Conservation (phyloP, 768 basidiomycete genomes). For the Suillus tomentosus region DNA sequence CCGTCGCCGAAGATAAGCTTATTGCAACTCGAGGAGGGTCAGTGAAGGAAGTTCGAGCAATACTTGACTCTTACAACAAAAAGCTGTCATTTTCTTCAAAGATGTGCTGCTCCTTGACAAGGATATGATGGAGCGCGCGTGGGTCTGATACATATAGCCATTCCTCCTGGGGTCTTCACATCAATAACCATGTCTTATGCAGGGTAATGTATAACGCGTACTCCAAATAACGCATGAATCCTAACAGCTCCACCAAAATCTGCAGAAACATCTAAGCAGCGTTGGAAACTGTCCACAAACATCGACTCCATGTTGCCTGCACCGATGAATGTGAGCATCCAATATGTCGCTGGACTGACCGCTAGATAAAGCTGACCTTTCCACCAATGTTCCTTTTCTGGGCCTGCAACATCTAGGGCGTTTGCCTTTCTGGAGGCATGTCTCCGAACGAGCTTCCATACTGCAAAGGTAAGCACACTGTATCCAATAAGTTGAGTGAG, state of each 20-base stretch:
- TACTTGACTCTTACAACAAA: constrained; percentile 16
- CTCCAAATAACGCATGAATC: constrained; percentile 46
- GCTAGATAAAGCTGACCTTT: not conserved
- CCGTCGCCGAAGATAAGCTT: constrained; percentile 29
- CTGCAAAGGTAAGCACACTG: not conserved
- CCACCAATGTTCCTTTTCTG: constrained; percentile 2
- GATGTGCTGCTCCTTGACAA: constrained; percentile 29
- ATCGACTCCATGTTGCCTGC: not conserved
- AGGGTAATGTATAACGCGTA: constrained; percentile 21
- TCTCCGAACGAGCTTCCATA: not conserved
- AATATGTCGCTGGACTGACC: not conserved
- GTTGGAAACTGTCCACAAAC: constrained; percentile 1
- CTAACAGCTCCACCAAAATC: constrained; percentile 1
- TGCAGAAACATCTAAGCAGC: not conserved
- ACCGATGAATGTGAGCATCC: not conserved
- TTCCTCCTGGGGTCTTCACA: constrained; percentile 14
- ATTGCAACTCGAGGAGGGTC: constrained; percentile 6
- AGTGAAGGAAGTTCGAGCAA: not conserved
- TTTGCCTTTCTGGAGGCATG: constrained; percentile 1
- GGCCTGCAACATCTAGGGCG: not conserved
- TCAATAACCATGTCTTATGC: constrained; percentile 25
- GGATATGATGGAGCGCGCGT: constrained; percentile 30
- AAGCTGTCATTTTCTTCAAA: constrained; percentile 28
- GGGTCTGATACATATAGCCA: constrained; percentile 31
- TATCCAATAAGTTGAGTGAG: constrained; percentile 1